Percentiles rank a stretch among this genome's conserved stretches.
Evolutionary conservation across 1,284 basidiomycete species (phyloP).

Genomic region (Malassezia equina): DNA sequence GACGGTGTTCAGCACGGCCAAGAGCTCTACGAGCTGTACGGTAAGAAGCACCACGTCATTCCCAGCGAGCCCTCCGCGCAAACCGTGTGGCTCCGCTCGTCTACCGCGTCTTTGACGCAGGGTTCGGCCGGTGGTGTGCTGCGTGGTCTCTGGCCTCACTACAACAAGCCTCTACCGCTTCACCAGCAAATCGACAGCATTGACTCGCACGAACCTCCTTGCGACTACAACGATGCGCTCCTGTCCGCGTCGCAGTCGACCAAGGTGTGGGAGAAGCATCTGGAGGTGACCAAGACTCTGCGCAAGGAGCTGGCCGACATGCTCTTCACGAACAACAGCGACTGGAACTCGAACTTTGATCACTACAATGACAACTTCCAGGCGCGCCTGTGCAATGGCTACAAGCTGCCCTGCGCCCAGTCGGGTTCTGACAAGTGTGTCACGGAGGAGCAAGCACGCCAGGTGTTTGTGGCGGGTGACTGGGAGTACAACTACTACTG

Average conservation of each 20-base stretch:
- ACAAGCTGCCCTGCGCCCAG: conserved; percentile 4
- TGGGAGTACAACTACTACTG: conserved; percentile 16
- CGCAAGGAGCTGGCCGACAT: conserved; percentile 7
- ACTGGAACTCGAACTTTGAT: conserved; percentile 10
- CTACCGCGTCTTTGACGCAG: conserved; percentile 8
- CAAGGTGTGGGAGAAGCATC: conserved; percentile 1
- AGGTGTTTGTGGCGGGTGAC: conserved; percentile 10
- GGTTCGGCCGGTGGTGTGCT: conserved; percentile 7
- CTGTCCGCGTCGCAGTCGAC: background rate
- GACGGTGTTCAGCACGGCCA: conserved; percentile 12
- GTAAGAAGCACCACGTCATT: conserved; percentile 5
- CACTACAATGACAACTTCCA: conserved; percentile 16
- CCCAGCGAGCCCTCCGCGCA: background rate
- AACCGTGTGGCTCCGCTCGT: conserved; percentile 4
- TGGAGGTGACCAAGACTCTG: conserved; percentile 1
- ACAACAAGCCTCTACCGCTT: background rate
- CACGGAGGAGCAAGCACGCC: background rate
- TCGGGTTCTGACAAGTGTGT: conserved; percentile 3
- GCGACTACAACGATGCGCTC: conserved; percentile 1
- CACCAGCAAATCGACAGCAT: conserved; percentile 1
- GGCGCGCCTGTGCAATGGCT: conserved; percentile 14
- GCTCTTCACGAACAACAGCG: conserved; percentile 7
- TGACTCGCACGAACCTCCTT: conserved; percentile 9
- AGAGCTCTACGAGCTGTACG: conserved; percentile 8
- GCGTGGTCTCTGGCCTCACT: conserved; percentile 8